A percentile compares a stretch with the other conserved stretches of the same genome.
Conservation (phyloP, 805 yeast genomes). For the Lachancea mirantina region DNA sequence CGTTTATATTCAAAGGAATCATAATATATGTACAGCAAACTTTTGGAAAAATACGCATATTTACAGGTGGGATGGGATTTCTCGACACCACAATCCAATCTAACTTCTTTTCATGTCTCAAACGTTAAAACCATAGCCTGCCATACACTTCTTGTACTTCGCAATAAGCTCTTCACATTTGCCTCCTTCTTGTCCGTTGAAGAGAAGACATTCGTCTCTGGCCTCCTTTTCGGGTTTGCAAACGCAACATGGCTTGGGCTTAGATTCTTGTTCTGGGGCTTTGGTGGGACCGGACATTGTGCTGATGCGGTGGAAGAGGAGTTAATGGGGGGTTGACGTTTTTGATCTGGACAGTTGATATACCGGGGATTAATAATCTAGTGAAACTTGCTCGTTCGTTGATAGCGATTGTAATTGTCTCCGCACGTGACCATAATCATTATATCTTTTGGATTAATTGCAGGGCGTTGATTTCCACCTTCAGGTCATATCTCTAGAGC, state of each 20-base stretch:
- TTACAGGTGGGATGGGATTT: conserved; percentile 12
- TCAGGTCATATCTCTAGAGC: too few relatives aligned
- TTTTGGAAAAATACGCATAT: background rate
- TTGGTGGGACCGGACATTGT: conserved; percentile 2
- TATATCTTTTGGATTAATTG: too few relatives aligned
- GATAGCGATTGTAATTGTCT: too few relatives aligned
- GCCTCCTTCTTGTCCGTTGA: conserved; percentile 75
- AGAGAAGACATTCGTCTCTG: conserved; percentile 81
- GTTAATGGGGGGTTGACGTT: too few relatives aligned
- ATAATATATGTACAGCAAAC: too few relatives aligned
- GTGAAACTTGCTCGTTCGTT: too few relatives aligned
- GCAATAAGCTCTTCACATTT: conserved; percentile 68
- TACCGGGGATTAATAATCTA: too few relatives aligned
- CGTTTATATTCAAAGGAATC: too few relatives aligned
- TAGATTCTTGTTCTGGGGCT: conserved; percentile 18
- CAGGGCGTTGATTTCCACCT: too few relatives aligned
- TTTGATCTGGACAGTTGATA: too few relatives aligned
- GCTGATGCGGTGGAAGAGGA: background rate
- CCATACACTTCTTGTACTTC: conserved; percentile 83
- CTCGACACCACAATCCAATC: too few relatives aligned
- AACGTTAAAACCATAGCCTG: conserved; percentile 67
- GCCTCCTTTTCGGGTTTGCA: conserved; percentile 75
- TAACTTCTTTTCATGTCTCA: background rate
- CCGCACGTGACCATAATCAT: too few relatives aligned
- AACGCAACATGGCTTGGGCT: conserved; percentile 96